Base-by-base conservation (phyloP, 139 green algal genomes). In the Diplosphaera chodatii region DNA sequence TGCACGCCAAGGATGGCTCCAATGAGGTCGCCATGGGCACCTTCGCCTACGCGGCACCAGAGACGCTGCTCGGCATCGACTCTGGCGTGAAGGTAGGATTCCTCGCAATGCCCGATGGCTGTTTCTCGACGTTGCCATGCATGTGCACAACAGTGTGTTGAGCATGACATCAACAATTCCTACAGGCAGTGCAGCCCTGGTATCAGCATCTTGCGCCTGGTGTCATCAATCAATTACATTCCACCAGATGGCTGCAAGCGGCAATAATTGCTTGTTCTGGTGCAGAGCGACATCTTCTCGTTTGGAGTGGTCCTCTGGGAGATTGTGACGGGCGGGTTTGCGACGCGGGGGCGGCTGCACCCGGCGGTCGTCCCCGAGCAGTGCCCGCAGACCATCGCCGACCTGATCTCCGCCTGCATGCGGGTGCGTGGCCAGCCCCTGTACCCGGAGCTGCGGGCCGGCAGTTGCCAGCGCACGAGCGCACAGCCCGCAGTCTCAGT, bases 261-360 rank as follows among this genome's bases (percentile, higher is more conserved):
- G 6, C 28, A 40, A n/a, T 16, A 40, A 10, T n/a, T 27, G 20
- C n/a, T 37, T 10, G 34, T 37, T 10, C 20, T 32, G 10, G 15
- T 69, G 64, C 64, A 69, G 64, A 37, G 33, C 31, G 64, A 69
- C 64, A 69, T 69, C 64, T 69, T 69, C 64, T 55, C 31, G 20
- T 37, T 69, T 32, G 64, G 64, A 18, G 34, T 69, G 64, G 64
- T 69, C 23, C 64, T 69, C 31, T 69, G 31, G 34, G 64, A 69
- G 64, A 69, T 69, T 22, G 31, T 69, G 15, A 69, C 31, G 31
- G 64, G 64, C 34, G 31, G 34, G 6, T 69, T 69, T 69, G 48
- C 48, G 16, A 59, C 48, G 16, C 48, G 48, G 22, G 48, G 48
- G 48, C 48, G 48, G 4, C 48, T 59, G 8, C 48, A 59, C 48